Evolutionary conservation across 164 flowering plant species (phyloP), one percentile per base, ranked within the genome.

Genomic region (Paratinospora sagittata): DNA sequence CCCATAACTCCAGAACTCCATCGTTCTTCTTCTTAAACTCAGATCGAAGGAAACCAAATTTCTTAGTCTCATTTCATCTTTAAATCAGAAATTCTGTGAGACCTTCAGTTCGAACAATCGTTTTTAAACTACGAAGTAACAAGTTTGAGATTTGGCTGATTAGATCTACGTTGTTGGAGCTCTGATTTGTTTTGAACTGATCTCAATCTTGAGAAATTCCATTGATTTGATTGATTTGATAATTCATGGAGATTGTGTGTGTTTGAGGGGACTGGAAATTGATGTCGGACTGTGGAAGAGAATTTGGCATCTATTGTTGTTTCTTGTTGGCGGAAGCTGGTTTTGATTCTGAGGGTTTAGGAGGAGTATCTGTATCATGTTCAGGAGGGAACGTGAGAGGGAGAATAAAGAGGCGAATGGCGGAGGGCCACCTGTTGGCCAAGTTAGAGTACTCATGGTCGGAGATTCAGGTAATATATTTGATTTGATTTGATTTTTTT

Each of bases 351-450:
- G 34, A 24, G 70, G 62, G 68, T 26, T 71, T 68, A 70, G 27
- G 52, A 63, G 39, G 69, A 77, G 62, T 43, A 55, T 55, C 67
- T 88, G 62, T 43, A 55, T 55, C 67, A 89, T 89, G 97, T 91
- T 89, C 74, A 89, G 94, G 97, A 84, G 88, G 83, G 90, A 87
- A 65, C 82, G 92, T 37, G 92, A 88, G 63, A 87, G 84, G 77
- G 92, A 88, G 49, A 81, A 26, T 52, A 86, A 83, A 64, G 92
- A 86, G 24, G 80, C 74, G 10, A 87, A 76, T 78, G 91, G 86
- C 6, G 86, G 83, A 0, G 86, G 83, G 0, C 85, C 86, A 19
- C 89, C 79, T 72, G 85, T 85, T 60, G 97, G 97, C 10, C 91
- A 89, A 79, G 87, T 91, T 74, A 84, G 94, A 67, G 97, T 89